Conservation (phyloP, 129 eudicot species). For the Helichrysum umbraculigerum region DNA sequence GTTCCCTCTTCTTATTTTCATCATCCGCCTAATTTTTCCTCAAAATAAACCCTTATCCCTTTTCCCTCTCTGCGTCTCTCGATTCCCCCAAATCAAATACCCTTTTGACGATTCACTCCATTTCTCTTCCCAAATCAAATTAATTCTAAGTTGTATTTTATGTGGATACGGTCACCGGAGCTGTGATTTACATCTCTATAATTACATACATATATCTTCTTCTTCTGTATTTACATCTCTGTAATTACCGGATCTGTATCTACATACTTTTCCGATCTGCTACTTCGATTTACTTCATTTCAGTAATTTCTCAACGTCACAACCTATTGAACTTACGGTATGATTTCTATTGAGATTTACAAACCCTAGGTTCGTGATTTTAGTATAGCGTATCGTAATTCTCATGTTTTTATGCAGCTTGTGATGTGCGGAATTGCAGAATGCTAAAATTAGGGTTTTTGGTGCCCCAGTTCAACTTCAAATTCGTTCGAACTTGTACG, state of each 20-base stretch:
- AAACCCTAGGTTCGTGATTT: neutral
- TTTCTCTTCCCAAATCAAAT: too few species aligned
- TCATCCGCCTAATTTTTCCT: too few species aligned
- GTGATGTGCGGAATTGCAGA: too few species aligned
- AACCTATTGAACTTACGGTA: neutral
- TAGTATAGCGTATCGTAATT: neutral
- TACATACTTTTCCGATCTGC: neutral
- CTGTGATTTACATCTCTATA: slow-evolving; percentile 28
- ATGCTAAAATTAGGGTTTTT: slow-evolving; percentile 19
- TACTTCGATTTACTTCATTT: neutral
- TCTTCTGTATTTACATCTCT: neutral
- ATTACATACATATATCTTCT: neutral
- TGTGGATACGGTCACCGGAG: slow-evolving; percentile 39
- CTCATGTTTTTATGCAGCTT: slow-evolving; percentile 10
- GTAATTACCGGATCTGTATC: slow-evolving; percentile 21
- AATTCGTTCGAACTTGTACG: slow-evolving; percentile 22
- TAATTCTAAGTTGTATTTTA: too few species aligned
- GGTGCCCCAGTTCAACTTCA: slow-evolving; percentile 24
- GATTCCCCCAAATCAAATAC: too few species aligned
- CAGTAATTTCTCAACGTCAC: too few species aligned
- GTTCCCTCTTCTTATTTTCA: too few species aligned
- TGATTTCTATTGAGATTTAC: neutral
- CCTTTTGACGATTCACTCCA: too few species aligned
- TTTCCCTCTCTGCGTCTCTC: too few species aligned
- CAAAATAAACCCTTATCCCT: too few species aligned